Evolutionary conservation across 805 yeast species (phyloP), one percentile per base, ranked within the genome.

Genomic region (Helenozyma rhizophorensis): DNA sequence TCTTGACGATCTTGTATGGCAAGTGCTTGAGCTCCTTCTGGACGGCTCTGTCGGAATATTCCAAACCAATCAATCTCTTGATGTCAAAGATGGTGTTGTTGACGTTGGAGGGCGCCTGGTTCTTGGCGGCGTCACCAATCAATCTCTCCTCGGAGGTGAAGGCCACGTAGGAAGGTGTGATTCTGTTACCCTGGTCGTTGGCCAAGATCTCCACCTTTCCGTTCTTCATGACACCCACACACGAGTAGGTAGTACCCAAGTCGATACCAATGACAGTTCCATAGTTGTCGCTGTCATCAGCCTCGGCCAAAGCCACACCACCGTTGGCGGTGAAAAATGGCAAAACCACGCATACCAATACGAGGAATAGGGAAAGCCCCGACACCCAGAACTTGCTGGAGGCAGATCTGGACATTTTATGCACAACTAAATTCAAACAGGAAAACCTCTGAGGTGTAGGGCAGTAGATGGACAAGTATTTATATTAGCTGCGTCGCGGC

Each of bases 101-200:
- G 45, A 95, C 96, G 73, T 88, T 88, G 62, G 88, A 78, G 37
- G 96, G 89, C 45, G 96, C 96, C 72, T 88, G 97, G 69, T 89
- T 88, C 81, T 88, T 88, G 47, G 96, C 97, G 49, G 96, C 90
- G 64, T 87, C 96, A 70, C 96, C 96, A 56, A 87, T 85, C 55
- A 87, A 74, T 70, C 96, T 80, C 74, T 88, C 97, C 36, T 83
- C 77, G 50, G 83, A 93, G 34, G 95, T 85, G 73, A 88, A 88
- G 26, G 96, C 96, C 36, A 89, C 97, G 61, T 83, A 89, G 21
- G 96, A 89, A 37, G 97, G 96, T 37, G 97, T 89, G 40, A 89
- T 88, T 76, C 97, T 86, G 78, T 88, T 88, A 80, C 97, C 97
- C 74, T 88, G 97, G 66, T 89, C 97, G 63, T 88, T 88, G 56